These are phyloP conservation scores for Mycena rebaudengoi DNA, from an alignment of 768 basidiomycete genomes.

Conservation along the genomic window DNA sequence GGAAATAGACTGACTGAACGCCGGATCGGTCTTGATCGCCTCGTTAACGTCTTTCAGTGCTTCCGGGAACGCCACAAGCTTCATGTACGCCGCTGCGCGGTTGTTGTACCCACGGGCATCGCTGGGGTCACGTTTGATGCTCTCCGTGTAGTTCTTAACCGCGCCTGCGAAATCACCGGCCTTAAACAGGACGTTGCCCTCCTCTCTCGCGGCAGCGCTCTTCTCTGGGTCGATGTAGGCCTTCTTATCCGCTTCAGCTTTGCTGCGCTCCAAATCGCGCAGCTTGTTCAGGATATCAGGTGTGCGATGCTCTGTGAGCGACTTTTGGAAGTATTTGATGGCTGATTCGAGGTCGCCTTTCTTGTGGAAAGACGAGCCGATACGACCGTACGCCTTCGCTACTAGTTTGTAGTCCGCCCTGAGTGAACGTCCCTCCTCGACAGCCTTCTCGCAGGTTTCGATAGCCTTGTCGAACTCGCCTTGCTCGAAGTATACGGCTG, in stretches of 20 bases:
- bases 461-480: constrained; percentile 92
- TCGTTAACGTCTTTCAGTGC: constrained; percentile 95
- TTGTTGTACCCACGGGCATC: constrained; percentile 97
- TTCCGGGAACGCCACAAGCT: constrained; percentile 92
- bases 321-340: constrained; percentile 93
- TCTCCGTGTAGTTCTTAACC: constrained; percentile 93
- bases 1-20: constrained; percentile 65
- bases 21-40: constrained; percentile 90
- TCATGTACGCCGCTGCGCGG: constrained; percentile 97
- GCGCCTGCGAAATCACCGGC: constrained; percentile 89
- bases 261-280: constrained; percentile 80
- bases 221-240: constrained; percentile 90
- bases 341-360: constrained; percentile 80
- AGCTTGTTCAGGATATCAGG: constrained; percentile 92
- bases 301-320: constrained; percentile 95
- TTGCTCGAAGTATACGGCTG: constrained; percentile 94
- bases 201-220: constrained; percentile 85
- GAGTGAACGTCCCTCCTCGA: constrained; percentile 90
- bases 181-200: constrained; percentile 94
- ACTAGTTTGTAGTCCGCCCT: constrained; percentile 95
- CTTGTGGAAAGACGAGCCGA: constrained; percentile 85
- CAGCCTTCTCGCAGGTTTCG: constrained; percentile 93
- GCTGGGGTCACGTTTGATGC: constrained; percentile 92
- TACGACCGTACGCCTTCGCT: constrained; percentile 93
- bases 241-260: constrained; percentile 78